Base-by-base conservation (phyloP, 2,329 filamentous ascomycete genomes). In the Sporothrix curviconia region DNA sequence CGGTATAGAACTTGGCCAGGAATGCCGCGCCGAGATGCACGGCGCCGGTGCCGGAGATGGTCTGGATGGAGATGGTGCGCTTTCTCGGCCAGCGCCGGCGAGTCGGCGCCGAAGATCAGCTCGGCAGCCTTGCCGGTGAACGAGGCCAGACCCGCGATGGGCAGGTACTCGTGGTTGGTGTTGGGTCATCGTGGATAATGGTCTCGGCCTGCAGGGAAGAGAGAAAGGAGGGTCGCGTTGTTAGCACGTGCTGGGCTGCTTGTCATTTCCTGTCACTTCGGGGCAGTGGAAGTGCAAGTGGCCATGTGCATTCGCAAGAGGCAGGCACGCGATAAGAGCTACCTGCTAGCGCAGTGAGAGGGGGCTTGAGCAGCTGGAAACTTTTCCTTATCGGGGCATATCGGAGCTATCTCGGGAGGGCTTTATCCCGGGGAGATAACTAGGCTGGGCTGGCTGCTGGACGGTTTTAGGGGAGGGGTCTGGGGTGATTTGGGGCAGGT, bases 141-240 rank as follows among this genome's bases (percentile, higher is more conserved):
- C 62, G 86, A 81, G 57, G 86, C 76, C 59, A 97, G 81, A 69
- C 94, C 94, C 62, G 91, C 88, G 71, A 99, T 99, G 59, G 94
- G 92, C 60, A 95, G 90, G 75, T 99, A 99, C 81, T 99, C 94
- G 79, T 99, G 92, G 78, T 99, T 95, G 66, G 95, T 80, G 60
- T 89, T 82, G 69, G 91, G 74, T 96, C 91, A 70, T 87, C 87
- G 72, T 86, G 88, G 64, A 97, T 83, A 67, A 90, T 84, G 64
- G 94, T 87, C 71, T 97, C 92, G 66, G 94, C 94, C 92, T 97
- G 70, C n/a, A n/a, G n/a, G n/a, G n/a, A n/a, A n/a, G n/a, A n/a
- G n/a, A n/a, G n/a, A n/a, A n/a, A n/a, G n/a, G 46, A 58, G 46
- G 52, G 19, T 43, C 32, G 43, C 24, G 15, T 22, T 9, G 36